Percentiles rank a stretch among this genome's conserved stretches.
Evolutionary conservation across 2,329 filamentous ascomycete species (phyloP).

Genomic region (Neurospora crassa): DNA sequence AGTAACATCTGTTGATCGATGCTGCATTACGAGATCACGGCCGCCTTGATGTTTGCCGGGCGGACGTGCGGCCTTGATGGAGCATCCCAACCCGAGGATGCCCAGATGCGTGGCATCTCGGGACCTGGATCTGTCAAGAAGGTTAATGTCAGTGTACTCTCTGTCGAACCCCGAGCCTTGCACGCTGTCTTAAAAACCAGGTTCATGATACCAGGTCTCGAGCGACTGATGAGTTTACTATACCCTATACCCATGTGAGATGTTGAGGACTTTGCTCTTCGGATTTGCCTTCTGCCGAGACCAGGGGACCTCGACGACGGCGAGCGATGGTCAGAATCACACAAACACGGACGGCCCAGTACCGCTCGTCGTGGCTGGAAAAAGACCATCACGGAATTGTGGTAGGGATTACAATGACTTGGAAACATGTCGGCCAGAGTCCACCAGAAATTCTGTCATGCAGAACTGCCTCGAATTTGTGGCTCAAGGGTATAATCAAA

Average conservation of each 20-base stretch:
- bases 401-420: not conserved
- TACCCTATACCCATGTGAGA: not conserved
- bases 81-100: not conserved
- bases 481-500: not conserved
- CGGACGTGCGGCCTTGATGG: not conserved
- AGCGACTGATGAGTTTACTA: not conserved
- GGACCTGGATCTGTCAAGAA: not conserved
- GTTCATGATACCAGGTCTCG: not conserved
- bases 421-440: not conserved
- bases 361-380: not conserved
- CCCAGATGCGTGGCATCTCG: not conserved
- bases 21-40: not conserved
- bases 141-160: not conserved
- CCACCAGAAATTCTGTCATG: not conserved
- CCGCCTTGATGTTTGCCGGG: not conserved
- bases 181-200: not conserved
- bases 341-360: not conserved
- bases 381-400: not conserved
- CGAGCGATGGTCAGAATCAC: not conserved
- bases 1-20: not conserved
- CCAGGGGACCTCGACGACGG: not conserved
- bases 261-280: not conserved
- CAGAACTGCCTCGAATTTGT: not conserved
- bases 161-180: not conserved
- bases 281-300: not conserved